Evolutionary conservation across 148 eudicot species (phyloP), one percentile per base, ranked within the genome.

Genomic region (Rhododendron henanense): DNA sequence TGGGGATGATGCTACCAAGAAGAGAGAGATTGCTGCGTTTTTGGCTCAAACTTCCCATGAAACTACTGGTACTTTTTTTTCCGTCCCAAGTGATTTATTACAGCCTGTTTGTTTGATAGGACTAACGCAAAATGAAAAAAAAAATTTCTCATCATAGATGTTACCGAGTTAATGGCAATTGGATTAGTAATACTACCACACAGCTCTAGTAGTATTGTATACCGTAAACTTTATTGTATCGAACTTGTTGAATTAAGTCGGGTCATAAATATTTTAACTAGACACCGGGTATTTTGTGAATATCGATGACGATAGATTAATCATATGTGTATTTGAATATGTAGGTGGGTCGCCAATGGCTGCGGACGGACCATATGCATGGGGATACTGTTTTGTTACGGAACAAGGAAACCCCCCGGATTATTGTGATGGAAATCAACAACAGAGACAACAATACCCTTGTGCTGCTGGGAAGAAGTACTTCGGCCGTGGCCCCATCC

Each of bases 401-500:
- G 93, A 91, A 63, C 79, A 77, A 61, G 71, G 35, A 69, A 85
- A 67, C 55, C 89, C 89, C 23, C 44, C 71, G 2, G 82, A 79
- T 21, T 89, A 87, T 33, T 91, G 92, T 74, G 86, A 9, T 16
- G 63, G 28, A 28, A 28, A 28, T 28, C 28, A 28, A 28, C 28
- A 28, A 28, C 28, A 28, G 28, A 28, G 28, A 28, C 28, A 39
- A 39, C 41, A 39, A 39, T 91, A 85, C 81, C 95, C 95, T 11
- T 93, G 95, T 41, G 88, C 89, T 79, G 47, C 93, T 45, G 91
- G 93, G 7, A 87, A 90, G 85, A 75, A 44, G 15, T 93, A 93
- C 87, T 93, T 73, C 67, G 94, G 94, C 15, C 88, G 94, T 13
- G 95, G 93, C 14, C 94, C 95, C 1, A 92, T 93, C 75, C 95